phyloP scores from a whole-genome alignment of 2,329 filamentous ascomycete species.

The Colletotrichum camelliae region DNA sequence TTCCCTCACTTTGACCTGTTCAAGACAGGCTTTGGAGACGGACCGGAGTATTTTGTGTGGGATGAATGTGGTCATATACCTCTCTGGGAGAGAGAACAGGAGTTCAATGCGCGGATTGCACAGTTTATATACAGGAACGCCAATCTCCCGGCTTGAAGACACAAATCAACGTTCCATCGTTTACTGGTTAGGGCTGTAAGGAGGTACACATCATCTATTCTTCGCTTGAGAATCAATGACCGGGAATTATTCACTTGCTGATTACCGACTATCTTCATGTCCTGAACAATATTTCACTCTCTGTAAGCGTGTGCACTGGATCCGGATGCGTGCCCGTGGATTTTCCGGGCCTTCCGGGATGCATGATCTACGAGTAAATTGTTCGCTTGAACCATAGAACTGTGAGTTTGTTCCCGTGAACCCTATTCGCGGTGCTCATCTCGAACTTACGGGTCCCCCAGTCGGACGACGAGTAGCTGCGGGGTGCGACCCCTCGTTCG shows the following conservation, averaged over 20 bases:
- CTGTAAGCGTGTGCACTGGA: background rate
- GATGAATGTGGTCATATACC: background rate
- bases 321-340: background rate
- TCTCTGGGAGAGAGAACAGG: background rate
- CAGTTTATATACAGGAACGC: background rate
- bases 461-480: background rate
- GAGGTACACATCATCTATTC: background rate
- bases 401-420: background rate
- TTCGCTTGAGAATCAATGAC: background rate
- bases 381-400: background rate
- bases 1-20: background rate
- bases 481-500: background rate
- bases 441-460: background rate
- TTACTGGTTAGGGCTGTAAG: background rate
- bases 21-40: background rate
- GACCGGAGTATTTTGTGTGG: slow-evolving; percentile 1
- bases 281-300: background rate
- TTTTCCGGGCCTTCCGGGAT: background rate
- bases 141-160: background rate
- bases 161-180: background rate
- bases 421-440: background rate
- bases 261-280: background rate
- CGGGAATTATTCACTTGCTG: background rate
- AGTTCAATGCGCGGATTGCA: background rate
- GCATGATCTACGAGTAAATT: background rate